phyloP scores from a whole-genome alignment of 345 rosid species.

The Turritis glabra region DNA sequence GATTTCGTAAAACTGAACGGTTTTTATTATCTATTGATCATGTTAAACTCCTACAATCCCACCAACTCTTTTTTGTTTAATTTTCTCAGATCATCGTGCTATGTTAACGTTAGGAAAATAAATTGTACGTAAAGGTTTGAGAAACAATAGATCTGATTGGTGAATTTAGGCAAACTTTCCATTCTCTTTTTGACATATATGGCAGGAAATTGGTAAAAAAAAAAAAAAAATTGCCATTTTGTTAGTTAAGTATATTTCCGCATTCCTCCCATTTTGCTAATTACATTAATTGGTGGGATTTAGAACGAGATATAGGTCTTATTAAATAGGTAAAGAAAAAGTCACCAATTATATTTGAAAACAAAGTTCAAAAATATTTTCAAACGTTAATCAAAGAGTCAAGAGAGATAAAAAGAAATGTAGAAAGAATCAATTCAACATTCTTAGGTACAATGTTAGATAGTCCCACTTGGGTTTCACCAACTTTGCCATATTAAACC shows the following conservation, averaged over 20 bases:
- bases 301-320: background rate
- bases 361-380: background rate
- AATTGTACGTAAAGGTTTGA: background rate
- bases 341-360: constrained; percentile 19
- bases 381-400: constrained; percentile 15
- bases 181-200: background rate
- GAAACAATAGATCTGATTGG: background rate
- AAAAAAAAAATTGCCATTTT: background rate
- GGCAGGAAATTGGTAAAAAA: background rate
- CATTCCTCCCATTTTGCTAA: background rate
- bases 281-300: background rate
- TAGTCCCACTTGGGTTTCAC: constrained; percentile 39
- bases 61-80: constrained; percentile 8
- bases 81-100: background rate
- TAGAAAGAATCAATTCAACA: constrained; percentile 38
- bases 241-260: background rate
- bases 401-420: constrained; percentile 29
- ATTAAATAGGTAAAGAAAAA: background rate
- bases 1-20: background rate
- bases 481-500: constrained; percentile 35
- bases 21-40: background rate
- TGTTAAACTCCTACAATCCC: constrained; percentile 1
- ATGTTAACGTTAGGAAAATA: background rate
- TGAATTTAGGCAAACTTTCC: background rate
- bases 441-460: constrained; percentile 39